Evolutionary conservation across 306 rosid species (phyloP).

Genomic region (Argentina anserina): DNA sequence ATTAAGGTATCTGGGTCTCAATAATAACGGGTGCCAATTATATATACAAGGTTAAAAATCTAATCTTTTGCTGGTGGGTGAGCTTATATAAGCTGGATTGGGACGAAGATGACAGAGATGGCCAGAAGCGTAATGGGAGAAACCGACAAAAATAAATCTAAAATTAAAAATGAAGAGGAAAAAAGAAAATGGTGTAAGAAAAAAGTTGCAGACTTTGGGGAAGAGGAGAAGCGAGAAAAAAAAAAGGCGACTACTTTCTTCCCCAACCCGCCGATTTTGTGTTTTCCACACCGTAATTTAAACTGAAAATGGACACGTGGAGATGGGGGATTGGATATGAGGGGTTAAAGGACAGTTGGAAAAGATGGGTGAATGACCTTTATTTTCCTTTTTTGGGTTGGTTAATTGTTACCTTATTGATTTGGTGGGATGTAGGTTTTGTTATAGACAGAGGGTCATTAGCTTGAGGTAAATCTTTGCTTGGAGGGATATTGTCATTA

Average conservation of each 20-base stretch:
- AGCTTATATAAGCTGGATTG: constrained; percentile 18
- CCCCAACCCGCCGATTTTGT: constrained; percentile 29
- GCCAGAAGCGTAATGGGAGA: constrained; percentile 39
- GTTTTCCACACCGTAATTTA: background rate
- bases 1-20: constrained; percentile 21
- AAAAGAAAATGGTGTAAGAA: background rate
- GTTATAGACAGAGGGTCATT: constrained; percentile 27
- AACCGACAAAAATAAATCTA: background rate
- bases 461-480: constrained; percentile 26
- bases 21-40: constrained; percentile 9
- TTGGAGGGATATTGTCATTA: too few species aligned
- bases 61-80: constrained; percentile 25
- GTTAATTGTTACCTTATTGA: background rate
- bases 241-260: constrained; percentile 40
- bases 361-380: background rate
- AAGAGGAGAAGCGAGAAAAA: constrained; percentile 28
- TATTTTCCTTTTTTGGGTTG: background rate
- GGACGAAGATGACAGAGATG: constrained; percentile 38
- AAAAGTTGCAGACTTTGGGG: constrained; percentile 31
- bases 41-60: background rate
- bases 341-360: background rate
- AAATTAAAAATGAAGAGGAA: background rate
- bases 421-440: constrained; percentile 29
- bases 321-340: background rate
- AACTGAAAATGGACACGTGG: constrained; percentile 30